Conservation (phyloP, 2,329 filamentous ascomycete genomes). For the Ophioceras dolichostomum region DNA sequence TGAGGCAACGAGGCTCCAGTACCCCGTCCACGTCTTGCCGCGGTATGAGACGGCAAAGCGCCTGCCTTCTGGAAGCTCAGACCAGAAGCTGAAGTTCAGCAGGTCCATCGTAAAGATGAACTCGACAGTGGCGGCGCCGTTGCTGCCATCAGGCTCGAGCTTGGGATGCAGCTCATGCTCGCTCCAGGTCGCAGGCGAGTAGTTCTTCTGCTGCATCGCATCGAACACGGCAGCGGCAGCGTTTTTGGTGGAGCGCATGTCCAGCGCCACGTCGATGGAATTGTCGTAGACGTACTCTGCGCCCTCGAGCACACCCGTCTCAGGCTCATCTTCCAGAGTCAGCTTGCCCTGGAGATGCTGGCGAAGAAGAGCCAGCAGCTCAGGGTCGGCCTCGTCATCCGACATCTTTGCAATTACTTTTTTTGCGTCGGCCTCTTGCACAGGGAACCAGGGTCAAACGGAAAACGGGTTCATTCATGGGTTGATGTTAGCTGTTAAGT, state of each 20-base stretch:
- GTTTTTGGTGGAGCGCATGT: slow-evolving; percentile 68
- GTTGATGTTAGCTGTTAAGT: no score
- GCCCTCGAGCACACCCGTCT: slow-evolving; percentile 70
- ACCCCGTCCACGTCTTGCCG: slow-evolving; percentile 78
- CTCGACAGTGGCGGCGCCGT: slow-evolving; percentile 63
- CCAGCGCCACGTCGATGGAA: slow-evolving; percentile 81
- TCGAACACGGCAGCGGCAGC: slow-evolving; percentile 70
- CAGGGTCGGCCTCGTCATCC: slow-evolving; percentile 81
- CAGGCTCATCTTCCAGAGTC: slow-evolving; percentile 44
- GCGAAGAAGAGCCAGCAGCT: slow-evolving; percentile 75
- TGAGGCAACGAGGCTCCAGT: slow-evolving; percentile 85
- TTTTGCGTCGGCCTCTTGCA: no score
- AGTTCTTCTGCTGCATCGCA: slow-evolving; percentile 73
- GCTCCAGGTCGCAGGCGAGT: slow-evolving; percentile 78
- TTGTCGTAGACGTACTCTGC: slow-evolving; percentile 87
- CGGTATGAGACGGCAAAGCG: slow-evolving; percentile 75
- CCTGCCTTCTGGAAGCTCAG: slow-evolving; percentile 53
- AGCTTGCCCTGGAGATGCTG: slow-evolving; percentile 59
- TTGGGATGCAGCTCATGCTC: slow-evolving; percentile 85
- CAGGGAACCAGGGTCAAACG: no score
- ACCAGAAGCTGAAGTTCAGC: slow-evolving; percentile 97
- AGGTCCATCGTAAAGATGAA: slow-evolving; percentile 98
- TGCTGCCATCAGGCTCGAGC: slow-evolving; percentile 40
- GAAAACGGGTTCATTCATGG: no score
- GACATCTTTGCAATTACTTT: no score